Evolutionary conservation across 257 asterid genomes (phyloP).

Genomic region (Solanum microdontum): DNA sequence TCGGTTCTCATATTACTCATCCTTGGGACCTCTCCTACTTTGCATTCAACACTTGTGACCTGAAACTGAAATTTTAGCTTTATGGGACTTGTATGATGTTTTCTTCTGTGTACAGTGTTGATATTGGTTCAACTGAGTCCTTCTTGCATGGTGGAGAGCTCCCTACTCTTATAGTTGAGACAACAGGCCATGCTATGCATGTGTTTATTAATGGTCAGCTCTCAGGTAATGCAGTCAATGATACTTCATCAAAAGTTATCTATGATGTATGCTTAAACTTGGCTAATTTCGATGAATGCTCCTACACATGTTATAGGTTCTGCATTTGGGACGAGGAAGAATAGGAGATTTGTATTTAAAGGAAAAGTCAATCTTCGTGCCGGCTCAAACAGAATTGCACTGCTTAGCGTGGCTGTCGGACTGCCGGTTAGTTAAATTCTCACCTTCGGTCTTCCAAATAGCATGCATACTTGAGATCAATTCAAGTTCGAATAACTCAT

Average conservation of each 20-base stretch:
- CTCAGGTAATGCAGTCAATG: conserved; percentile 43
- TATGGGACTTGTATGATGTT: background rate
- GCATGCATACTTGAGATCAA: background rate
- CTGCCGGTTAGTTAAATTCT: conserved; percentile 56
- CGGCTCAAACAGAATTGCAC: conserved; percentile 62
- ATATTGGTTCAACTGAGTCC: conserved; percentile 68
- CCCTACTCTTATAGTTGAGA: conserved; percentile 67
- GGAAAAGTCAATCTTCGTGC: conserved; percentile 54
- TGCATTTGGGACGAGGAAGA: conserved; percentile 69
- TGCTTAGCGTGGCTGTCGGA: conserved; percentile 93
- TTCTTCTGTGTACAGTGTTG: conserved; percentile 34
- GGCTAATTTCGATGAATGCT: background rate
- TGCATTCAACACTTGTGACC: background rate
- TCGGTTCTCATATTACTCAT: background rate
- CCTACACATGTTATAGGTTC: conserved; percentile 39
- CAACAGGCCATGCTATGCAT: conserved; percentile 76
- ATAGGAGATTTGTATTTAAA: conserved; percentile 44
- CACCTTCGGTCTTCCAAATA: background rate
- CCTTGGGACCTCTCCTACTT: background rate
- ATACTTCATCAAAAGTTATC: background rate
- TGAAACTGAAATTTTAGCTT: background rate
- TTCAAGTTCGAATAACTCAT: background rate
- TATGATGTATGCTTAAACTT: background rate
- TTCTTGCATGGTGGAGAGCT: conserved; percentile 64
- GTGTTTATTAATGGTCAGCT: conserved; percentile 82